Percentiles rank a stretch among this genome's conserved stretches.
phyloP scores from a whole-genome alignment of 352 stramenopile genomes.

The Globisporangium splendens region DNA sequence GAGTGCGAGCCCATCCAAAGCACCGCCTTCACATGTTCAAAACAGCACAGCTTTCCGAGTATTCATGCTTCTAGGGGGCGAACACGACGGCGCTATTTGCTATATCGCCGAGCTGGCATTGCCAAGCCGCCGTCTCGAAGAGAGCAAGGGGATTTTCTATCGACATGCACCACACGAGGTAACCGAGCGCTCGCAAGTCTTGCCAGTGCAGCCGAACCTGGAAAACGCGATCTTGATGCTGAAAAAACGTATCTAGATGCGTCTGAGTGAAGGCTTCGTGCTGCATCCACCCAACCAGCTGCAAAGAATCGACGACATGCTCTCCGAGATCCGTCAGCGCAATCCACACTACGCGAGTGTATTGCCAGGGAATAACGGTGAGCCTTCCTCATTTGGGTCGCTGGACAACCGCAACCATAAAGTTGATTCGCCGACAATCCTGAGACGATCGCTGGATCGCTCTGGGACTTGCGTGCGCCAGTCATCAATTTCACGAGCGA shows the following conservation, averaged over 20 bases:
- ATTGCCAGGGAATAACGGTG: neutral
- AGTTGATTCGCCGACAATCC: neutral
- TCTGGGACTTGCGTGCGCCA: slow-evolving; percentile 15
- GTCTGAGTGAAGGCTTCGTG: slow-evolving; percentile 19
- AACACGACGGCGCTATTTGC: slow-evolving; percentile 36
- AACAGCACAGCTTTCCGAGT: slow-evolving; percentile 7
- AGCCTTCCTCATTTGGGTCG: neutral
- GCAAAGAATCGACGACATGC: slow-evolving; percentile 15
- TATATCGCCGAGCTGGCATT: slow-evolving; percentile 18
- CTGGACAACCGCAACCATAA: neutral
- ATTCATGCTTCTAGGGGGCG: slow-evolving; percentile 32
- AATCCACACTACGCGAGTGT: slow-evolving; percentile 5
- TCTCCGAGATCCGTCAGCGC: neutral
- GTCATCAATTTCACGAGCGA: slow-evolving; percentile 4
- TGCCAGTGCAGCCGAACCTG: slow-evolving; percentile 17
- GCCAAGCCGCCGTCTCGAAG: slow-evolving; percentile 18
- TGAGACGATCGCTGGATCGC: slow-evolving; percentile 15
- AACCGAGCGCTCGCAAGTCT: slow-evolving; percentile 11
- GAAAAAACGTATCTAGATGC: slow-evolving; percentile 22
- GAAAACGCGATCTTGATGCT: slow-evolving; percentile 25
- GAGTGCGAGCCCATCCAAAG: neutral
- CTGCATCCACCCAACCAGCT: slow-evolving; percentile 16
- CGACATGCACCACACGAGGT: slow-evolving; percentile 14
- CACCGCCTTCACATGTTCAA: neutral
- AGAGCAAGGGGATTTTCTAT: slow-evolving; percentile 24